Conservation (phyloP, 2,329 filamentous ascomycete species). For the Elsinoe perseae region DNA sequence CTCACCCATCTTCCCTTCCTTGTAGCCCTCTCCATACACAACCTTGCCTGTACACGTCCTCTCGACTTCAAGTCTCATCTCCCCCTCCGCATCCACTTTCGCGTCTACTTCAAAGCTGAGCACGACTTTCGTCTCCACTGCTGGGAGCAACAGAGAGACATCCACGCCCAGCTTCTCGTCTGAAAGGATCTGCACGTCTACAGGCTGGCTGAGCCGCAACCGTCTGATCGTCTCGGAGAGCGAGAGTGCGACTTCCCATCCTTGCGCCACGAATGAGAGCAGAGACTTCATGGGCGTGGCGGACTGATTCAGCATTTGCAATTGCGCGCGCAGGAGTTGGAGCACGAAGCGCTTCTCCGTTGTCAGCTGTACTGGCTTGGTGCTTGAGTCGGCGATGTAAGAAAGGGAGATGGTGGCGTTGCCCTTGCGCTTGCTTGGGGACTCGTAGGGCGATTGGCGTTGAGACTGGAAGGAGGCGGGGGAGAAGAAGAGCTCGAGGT, state of each 20-base stretch:
- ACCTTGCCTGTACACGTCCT: constrained; percentile 46
- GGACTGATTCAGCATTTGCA: constrained; percentile 54
- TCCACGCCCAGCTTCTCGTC: constrained; percentile 59
- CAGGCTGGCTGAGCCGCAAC: constrained; percentile 58
- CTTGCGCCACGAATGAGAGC: constrained; percentile 50
- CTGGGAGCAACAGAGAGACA: constrained; percentile 54
- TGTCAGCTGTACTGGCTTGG: constrained; percentile 40
- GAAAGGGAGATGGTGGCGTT: constrained; percentile 55
- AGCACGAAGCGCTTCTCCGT: constrained; percentile 69
- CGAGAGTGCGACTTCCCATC: constrained; percentile 58
- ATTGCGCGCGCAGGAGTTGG: constrained; percentile 60
- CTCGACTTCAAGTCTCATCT: constrained; percentile 46
- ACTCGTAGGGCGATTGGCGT: constrained; percentile 17
- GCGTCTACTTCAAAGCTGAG: constrained; percentile 50
- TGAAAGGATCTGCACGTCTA: constrained; percentile 53
- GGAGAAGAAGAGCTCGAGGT: constrained; percentile 68
- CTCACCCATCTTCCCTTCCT: constrained; percentile 65
- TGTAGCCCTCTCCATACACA: constrained; percentile 71
- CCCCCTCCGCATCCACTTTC: constrained; percentile 39
- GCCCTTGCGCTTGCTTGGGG: constrained; percentile 17
- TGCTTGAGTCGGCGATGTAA: constrained; percentile 56
- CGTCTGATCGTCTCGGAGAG: constrained; percentile 55
- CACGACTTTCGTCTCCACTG: constrained; percentile 61
- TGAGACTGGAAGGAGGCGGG: constrained; percentile 50
- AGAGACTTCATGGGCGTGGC: constrained; percentile 51